A percentile compares a stretch with the other conserved stretches of the same genome.
Evolutionary conservation across 2,329 filamentous ascomycete genomes (phyloP).

Genomic region (Penicillium sp.): DNA sequence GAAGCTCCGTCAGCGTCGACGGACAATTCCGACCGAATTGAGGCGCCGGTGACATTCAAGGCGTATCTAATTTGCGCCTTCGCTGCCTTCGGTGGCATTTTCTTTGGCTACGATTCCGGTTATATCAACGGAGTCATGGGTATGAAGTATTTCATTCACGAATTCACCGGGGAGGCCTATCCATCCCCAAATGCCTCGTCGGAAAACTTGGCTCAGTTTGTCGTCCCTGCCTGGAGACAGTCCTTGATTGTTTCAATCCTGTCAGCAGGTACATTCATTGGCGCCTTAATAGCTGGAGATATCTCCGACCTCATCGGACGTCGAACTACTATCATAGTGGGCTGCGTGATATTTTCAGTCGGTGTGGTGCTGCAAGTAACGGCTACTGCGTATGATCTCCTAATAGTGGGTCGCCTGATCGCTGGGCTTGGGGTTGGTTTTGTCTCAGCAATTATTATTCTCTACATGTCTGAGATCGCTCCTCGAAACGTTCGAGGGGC

Average conservation of each 20-base stretch:
- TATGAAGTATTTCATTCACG: conserved; percentile 10
- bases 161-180: too few relatives aligned
- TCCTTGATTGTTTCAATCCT: conserved; percentile 73
- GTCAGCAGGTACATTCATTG: conserved; percentile 74
- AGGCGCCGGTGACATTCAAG: too few relatives aligned
- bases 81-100: conserved; percentile 14
- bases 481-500: conserved; percentile 71
- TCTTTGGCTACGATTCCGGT: conserved; percentile 15
- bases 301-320: conserved; percentile 2
- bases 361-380: conserved; percentile 5
- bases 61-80: conserved; percentile 9
- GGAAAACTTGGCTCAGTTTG: too few relatives aligned
- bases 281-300: conserved; percentile 65
- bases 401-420: conserved; percentile 20
- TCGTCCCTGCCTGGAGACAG: too few relatives aligned
- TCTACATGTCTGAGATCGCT: conserved; percentile 78
- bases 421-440: conserved; percentile 65
- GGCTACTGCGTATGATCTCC: not conserved
- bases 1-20: too few relatives aligned
- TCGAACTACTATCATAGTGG: not conserved
- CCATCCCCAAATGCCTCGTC: too few relatives aligned
- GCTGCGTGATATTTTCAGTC: too few relatives aligned
- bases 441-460: too few relatives aligned
- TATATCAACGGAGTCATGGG: conserved; percentile 11
- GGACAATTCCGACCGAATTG: too few relatives aligned